Conservation (phyloP, 257 asterid genomes). For the Salvia splendens region DNA sequence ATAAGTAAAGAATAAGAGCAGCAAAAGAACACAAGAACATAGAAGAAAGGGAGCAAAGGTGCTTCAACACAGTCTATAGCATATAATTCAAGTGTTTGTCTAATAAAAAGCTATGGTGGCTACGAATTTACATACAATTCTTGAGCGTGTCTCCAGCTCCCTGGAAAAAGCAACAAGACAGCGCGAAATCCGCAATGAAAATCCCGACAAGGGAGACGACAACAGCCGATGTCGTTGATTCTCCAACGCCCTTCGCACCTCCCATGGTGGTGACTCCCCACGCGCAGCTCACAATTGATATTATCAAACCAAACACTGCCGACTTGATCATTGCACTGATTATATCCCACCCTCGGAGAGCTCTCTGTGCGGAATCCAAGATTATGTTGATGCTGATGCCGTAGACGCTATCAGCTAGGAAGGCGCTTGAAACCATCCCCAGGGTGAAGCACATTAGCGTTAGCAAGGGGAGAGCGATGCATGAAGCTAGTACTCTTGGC, state of each 20-base stretch:
- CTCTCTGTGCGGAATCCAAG: slow-evolving; percentile 84
- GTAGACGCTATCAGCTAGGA: slow-evolving; percentile 77
- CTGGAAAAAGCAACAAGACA: slow-evolving; percentile 80
- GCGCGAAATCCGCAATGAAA: slow-evolving; percentile 89
- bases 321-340: slow-evolving; percentile 92
- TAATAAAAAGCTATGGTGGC: no score
- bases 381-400: slow-evolving; percentile 87
- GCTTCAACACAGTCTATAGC: no score
- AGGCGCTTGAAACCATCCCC: slow-evolving; percentile 90
- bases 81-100: no score
- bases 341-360: slow-evolving; percentile 84
- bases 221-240: slow-evolving; percentile 93
- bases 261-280: slow-evolving; percentile 97
- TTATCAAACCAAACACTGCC: slow-evolving; percentile 77
- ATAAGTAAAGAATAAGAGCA: no score
- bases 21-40: no score
- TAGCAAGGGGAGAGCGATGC: slow-evolving; percentile 70
- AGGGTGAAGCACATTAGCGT: slow-evolving; percentile 84
- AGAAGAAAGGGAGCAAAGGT: no score
- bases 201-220: slow-evolving; percentile 89
- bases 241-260: slow-evolving; percentile 98
- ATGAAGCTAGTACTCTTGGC: slow-evolving; percentile 86
- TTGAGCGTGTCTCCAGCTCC: slow-evolving; percentile 94
- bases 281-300: slow-evolving; percentile 89
- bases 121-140: slow-evolving; percentile 53